A percentile compares a stretch with the other conserved stretches of the same genome.
Evolutionary conservation across 352 stramenopile genomes (phyloP).

Genomic region (Globisporangium abappressorium): DNA sequence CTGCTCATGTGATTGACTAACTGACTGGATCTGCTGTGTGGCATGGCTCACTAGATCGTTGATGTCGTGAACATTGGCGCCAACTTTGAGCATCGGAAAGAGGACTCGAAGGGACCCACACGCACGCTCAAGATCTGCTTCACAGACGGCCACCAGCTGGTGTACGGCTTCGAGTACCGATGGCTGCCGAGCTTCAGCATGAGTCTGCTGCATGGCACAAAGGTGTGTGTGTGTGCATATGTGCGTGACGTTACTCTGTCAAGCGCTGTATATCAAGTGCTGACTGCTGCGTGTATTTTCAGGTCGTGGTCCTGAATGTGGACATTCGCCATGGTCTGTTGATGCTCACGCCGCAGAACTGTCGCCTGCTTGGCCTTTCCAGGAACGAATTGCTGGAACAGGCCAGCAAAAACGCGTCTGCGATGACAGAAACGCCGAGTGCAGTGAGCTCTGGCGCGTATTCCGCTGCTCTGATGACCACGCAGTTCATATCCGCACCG

Average conservation of each 20-base stretch:
- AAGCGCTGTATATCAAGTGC: neutral
- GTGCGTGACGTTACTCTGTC: too few relatives aligned
- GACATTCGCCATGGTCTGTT: slow-evolving; percentile 69
- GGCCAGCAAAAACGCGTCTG: slow-evolving; percentile 15
- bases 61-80: slow-evolving; percentile 78
- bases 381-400: slow-evolving; percentile 24
- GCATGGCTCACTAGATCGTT: slow-evolving; percentile 42
- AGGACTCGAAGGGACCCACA: slow-evolving; percentile 54
- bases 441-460: slow-evolving; percentile 35
- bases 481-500: slow-evolving; percentile 27
- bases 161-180: slow-evolving; percentile 72
- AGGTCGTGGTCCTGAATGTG: slow-evolving; percentile 66
- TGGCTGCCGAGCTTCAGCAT: slow-evolving; percentile 53
- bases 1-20: neutral
- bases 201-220: slow-evolving; percentile 53
- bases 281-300: neutral
- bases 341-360: slow-evolving; percentile 64
- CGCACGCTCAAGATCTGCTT: slow-evolving; percentile 83
- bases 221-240: slow-evolving; percentile 24
- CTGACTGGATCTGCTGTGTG: neutral
- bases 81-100: slow-evolving; percentile 67
- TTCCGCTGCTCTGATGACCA: slow-evolving; percentile 51
- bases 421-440: neutral
- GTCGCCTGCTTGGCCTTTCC: slow-evolving; percentile 48
- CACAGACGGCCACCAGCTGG: slow-evolving; percentile 73